These are phyloP conservation scores for Phaeotremella fagi DNA, from an alignment of 768 basidiomycete genomes.

Conservation along the genomic window DNA sequence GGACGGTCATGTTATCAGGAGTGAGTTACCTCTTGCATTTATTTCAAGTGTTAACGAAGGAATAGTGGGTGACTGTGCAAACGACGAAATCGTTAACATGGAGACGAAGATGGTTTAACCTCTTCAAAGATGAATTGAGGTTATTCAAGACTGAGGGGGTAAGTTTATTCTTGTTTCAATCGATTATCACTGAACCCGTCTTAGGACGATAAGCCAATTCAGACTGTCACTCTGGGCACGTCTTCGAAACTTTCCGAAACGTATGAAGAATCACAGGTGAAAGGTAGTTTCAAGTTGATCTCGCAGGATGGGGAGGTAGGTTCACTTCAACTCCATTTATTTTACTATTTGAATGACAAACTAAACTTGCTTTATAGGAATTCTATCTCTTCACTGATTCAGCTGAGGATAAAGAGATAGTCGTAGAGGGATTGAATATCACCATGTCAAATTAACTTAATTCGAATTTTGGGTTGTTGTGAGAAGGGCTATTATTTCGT, in stretches of 20 bases:
- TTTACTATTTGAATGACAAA: background rate
- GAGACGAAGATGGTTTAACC: slow-evolving; percentile 35
- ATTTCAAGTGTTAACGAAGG: background rate
- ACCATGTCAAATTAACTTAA: slow-evolving; percentile 1
- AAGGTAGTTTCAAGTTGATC: slow-evolving; percentile 39
- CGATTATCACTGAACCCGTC: background rate
- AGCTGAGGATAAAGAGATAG: slow-evolving; percentile 33
- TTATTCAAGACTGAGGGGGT: slow-evolving; percentile 37
- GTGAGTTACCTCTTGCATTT: slow-evolving; percentile 17
- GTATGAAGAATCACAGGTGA: slow-evolving; percentile 41
- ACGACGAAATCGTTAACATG: slow-evolving; percentile 30
- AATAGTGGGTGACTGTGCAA: slow-evolving; percentile 38
- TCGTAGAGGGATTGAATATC: slow-evolving; percentile 26
- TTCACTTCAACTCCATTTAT: background rate
- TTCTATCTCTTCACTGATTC: slow-evolving; percentile 43
- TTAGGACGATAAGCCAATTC: slow-evolving; percentile 34
- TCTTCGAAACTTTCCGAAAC: slow-evolving; percentile 12
- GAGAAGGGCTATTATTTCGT: too few species aligned
- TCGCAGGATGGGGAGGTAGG: slow-evolving; percentile 25
- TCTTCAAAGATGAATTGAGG: slow-evolving; percentile 19
- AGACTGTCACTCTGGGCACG: slow-evolving; percentile 20
- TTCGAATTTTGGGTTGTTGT: background rate
- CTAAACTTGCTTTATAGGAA: slow-evolving; percentile 10
- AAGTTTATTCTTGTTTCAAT: slow-evolving; percentile 4
- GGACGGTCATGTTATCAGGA: slow-evolving; percentile 35